phyloP scores from a whole-genome alignment of 2,329 filamentous ascomycete species.

The Pyrenochaeta sp. region DNA sequence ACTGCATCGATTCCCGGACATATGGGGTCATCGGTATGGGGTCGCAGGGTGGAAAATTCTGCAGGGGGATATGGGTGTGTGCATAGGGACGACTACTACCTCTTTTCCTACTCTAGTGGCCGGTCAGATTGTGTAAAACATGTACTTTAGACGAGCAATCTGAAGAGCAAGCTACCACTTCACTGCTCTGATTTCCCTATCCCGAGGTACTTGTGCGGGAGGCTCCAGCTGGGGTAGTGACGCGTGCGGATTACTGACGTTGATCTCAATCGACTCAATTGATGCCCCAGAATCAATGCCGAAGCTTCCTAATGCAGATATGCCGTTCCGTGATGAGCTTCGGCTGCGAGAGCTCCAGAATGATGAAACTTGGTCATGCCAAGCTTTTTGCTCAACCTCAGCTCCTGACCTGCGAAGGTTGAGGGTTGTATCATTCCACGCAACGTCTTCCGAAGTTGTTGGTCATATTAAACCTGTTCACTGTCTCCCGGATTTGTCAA shows the following conservation, averaged over 20 bases:
- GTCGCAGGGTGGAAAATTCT: conserved; percentile 48
- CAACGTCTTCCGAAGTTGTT: conserved; percentile 2
- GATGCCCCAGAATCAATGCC: conserved; percentile 22
- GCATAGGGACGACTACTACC: conserved; percentile 51
- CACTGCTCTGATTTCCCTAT: conserved; percentile 37
- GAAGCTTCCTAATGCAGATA: conserved; percentile 21
- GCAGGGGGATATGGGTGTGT: conserved; percentile 47
- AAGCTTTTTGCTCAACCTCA: conserved; percentile 44
- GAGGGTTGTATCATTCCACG: conserved; percentile 7
- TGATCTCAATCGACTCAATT: conserved; percentile 43
- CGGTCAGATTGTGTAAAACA: conserved; percentile 55
- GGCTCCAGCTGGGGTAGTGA: conserved; percentile 36
- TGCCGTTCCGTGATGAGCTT: conserved; percentile 32
- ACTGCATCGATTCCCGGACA: conserved; percentile 41
- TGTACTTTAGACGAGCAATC: conserved; percentile 55
- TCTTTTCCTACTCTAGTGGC: conserved; percentile 50
- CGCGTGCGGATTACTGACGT: conserved; percentile 28
- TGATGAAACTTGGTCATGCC: conserved; percentile 40
- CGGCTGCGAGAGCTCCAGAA: conserved; percentile 24
- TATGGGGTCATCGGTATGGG: conserved; percentile 46
- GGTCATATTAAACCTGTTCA: not conserved
- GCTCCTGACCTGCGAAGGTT: conserved; percentile 9
- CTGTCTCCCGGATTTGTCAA: not conserved
- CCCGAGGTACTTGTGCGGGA: conserved; percentile 33
- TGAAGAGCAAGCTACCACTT: conserved; percentile 53